A percentile compares a stretch with the other conserved stretches of the same genome.
Conservation (phyloP, 306 rosid species). For the Fragaria ananassa region DNA sequence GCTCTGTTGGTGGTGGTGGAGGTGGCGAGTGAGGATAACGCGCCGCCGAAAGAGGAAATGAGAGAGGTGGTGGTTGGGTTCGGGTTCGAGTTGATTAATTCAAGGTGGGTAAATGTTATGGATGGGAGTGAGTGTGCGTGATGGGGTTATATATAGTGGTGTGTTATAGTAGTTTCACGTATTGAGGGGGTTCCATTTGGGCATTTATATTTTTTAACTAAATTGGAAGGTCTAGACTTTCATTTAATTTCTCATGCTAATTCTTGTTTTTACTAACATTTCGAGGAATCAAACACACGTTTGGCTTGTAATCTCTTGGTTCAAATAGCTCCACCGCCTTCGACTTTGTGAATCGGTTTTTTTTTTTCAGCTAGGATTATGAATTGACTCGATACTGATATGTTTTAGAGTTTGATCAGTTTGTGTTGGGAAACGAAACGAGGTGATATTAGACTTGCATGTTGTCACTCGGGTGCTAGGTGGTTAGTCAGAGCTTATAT, state of each 20-base stretch:
- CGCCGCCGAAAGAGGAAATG: constrained; percentile 6
- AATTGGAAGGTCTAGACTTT: background rate
- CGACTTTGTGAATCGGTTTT: background rate
- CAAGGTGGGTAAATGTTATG: background rate
- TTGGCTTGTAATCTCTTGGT: background rate
- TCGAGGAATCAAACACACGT: background rate
- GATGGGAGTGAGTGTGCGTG: background rate
- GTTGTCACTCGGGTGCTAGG: background rate
- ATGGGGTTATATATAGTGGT: background rate
- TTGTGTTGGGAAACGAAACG: background rate
- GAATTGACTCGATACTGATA: background rate
- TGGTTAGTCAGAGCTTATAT: background rate
- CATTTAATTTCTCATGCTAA: background rate
- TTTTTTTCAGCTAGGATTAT: too few relatives aligned
- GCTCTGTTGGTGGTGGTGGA: background rate
- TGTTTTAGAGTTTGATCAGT: background rate
- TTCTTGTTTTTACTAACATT: background rate
- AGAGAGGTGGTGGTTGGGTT: background rate
- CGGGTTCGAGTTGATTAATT: background rate
- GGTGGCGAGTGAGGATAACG: background rate
- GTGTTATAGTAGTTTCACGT: background rate
- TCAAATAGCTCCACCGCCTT: background rate
- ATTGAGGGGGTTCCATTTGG: background rate
- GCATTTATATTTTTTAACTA: background rate
- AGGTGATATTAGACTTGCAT: background rate